phyloP scores from a whole-genome alignment of 495 filamentous ascomycete species.

The Annulohypoxylon bovei region DNA sequence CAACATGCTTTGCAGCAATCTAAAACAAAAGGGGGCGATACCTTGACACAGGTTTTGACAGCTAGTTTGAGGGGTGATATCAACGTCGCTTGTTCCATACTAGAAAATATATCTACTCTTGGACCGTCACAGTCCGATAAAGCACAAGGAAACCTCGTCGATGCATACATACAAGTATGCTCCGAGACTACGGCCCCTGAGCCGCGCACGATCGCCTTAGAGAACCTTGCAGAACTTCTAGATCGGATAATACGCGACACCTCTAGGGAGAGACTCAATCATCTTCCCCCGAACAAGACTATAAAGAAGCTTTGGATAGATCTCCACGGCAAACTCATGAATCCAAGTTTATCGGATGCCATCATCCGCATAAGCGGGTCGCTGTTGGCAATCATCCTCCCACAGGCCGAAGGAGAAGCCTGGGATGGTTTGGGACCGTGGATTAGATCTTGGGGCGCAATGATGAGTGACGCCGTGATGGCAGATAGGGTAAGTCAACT shows the following conservation, averaged over 20 bases:
- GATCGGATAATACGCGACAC: constrained; percentile 35
- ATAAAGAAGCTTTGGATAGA: constrained; percentile 45
- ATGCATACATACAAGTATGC: constrained; percentile 37
- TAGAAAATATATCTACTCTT: constrained; percentile 36
- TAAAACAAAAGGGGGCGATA: background rate
- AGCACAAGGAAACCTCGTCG: constrained; percentile 6
- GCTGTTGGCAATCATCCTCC: constrained; percentile 48
- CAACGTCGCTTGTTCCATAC: constrained; percentile 41
- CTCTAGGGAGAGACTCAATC: background rate
- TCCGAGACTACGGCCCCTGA: constrained; percentile 45
- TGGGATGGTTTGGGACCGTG: constrained; percentile 29
- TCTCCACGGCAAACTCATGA: constrained; percentile 50
- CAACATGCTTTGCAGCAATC: constrained; percentile 19
- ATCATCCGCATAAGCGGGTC: constrained; percentile 57
- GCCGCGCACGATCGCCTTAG: constrained; percentile 48
- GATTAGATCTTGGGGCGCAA: constrained; percentile 53
- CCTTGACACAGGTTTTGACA: constrained; percentile 19
- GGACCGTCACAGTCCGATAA: constrained; percentile 6
- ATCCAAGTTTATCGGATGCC: constrained; percentile 55
- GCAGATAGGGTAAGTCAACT: constrained; percentile 54
- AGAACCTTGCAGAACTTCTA: constrained; percentile 50
- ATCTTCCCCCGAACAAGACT: constrained; percentile 35
- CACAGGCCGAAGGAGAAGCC: constrained; percentile 7
- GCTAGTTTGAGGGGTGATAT: constrained; percentile 28
- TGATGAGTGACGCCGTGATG: constrained; percentile 55